Base-by-base conservation (phyloP, 139 green algal genomes). In the Axilococcus clingmanii region DNA sequence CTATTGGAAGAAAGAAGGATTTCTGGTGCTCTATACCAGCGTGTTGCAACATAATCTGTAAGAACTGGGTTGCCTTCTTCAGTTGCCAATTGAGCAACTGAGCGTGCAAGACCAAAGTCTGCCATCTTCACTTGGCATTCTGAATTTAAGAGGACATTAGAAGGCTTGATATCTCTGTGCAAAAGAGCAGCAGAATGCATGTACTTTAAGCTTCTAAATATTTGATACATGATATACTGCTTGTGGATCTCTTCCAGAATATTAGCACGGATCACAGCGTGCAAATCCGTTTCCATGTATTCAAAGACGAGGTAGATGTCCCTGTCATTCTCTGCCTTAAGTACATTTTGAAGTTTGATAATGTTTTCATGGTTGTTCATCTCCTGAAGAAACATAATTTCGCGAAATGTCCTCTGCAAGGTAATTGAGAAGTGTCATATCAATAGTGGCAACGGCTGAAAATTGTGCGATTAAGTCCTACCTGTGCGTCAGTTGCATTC, bases 211-310 rank as follows among this genome's bases (percentile, higher is more conserved):
- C 81, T 63, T 29, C 84, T 84, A 64, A 99, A 89, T n/a, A 99
- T 77, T 69, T 99, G 92, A 67, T 96, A 97, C 88, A 99, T 97
- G 48, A 94, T 94, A 71, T 96, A 99, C 70, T 90, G 85, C 67
- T 96, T 95, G 72, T 97, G 91, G 17, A 93, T 77, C 9, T 97
- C 88, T 64, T 96, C 85, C 53, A 97, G 61, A 29, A 97, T 95
- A 72, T 93, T 91, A 15, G 89, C 89, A 2, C 89, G 74, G 45
- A 96, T 94, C 25, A 95, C 89, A 7, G 89, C 85, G 57, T 94
- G 86, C 71, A 96, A 59, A 54, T 96, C 88, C 19, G 88, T 96
- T 69, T 94, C 88, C 89, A 96, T 95, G 80, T 91, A 94, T 62
- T 97, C 89, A 71, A 97, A 97, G n/a, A 95, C 67, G 1, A 95